Conservation (phyloP, 257 asterid species). For the Lavandula angustifolia region DNA sequence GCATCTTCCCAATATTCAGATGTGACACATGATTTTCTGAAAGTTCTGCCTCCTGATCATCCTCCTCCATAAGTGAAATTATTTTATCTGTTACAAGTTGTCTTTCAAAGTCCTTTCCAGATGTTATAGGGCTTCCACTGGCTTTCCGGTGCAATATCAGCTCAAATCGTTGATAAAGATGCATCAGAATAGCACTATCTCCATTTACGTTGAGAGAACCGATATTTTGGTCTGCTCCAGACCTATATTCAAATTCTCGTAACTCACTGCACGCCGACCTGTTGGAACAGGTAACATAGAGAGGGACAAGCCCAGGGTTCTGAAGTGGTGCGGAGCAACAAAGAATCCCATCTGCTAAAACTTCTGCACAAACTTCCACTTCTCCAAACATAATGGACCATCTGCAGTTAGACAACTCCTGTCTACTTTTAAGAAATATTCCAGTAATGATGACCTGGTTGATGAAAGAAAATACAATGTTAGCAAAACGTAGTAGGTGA, state of each 20-base stretch:
- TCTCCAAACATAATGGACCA: conserved; percentile 94
- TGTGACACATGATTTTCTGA: conserved; percentile 40
- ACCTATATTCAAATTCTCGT: conserved; percentile 73
- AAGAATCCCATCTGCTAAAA: conserved; percentile 65
- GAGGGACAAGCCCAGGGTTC: conserved; percentile 66
- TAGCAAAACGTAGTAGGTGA: not conserved
- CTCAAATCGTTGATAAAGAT: conserved; percentile 60
- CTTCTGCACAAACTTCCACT: conserved; percentile 76
- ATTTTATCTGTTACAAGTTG: conserved; percentile 42
- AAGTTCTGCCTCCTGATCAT: conserved; percentile 39
- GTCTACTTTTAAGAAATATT: conserved; percentile 59
- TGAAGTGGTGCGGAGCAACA: conserved; percentile 70
- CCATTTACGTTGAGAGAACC: conserved; percentile 35
- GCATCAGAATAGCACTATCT: conserved; percentile 44
- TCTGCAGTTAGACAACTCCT: conserved; percentile 50
- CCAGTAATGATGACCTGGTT: conserved; percentile 71
- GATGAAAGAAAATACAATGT: conserved; percentile 15
- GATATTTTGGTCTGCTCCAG: conserved; percentile 37
- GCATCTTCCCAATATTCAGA: conserved; percentile 47
- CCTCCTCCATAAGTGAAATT: conserved; percentile 50
- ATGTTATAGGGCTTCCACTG: conserved; percentile 36
- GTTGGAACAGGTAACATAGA: conserved; percentile 77
- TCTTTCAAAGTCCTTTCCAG: conserved; percentile 42
- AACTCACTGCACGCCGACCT: conserved; percentile 87
- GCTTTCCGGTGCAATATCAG: conserved; percentile 45